Percentiles rank a stretch among this genome's conserved stretches.
Conservation (phyloP, 2,329 filamentous ascomycete species). For the Cercospora citrullina region DNA sequence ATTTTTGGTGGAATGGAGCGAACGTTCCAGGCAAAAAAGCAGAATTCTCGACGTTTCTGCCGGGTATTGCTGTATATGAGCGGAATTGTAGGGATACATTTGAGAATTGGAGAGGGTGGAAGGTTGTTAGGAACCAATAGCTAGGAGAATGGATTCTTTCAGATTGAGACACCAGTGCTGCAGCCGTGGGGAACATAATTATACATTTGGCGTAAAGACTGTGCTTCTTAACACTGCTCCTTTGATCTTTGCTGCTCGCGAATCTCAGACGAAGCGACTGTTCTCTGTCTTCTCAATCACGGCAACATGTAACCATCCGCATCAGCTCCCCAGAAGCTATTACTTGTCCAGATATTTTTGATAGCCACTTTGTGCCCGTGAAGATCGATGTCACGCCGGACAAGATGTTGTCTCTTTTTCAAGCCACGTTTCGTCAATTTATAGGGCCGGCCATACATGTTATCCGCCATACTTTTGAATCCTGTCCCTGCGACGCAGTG, state of each 20-base stretch:
- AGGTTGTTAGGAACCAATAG: slow-evolving; percentile 23
- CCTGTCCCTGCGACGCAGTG: slow-evolving; percentile 36
- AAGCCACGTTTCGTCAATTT: slow-evolving; percentile 1
- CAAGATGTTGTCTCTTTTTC: slow-evolving; percentile 20
- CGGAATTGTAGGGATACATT: slow-evolving; percentile 43
- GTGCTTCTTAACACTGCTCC: background rate
- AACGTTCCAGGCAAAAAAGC: slow-evolving; percentile 47
- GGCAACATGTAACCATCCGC: slow-evolving; percentile 11
- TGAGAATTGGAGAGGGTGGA: slow-evolving; percentile 38
- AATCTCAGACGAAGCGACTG: background rate
- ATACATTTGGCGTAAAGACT: background rate
- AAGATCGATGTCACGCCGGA: slow-evolving; percentile 29
- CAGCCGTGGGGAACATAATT: background rate
- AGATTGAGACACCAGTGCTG: background rate
- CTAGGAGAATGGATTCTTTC: too few relatives aligned
- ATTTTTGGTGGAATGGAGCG: slow-evolving; percentile 41
- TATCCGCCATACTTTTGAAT: background rate
- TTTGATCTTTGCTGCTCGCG: background rate
- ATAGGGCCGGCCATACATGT: slow-evolving; percentile 15
- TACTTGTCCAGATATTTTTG: slow-evolving; percentile 29
- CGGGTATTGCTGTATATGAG: slow-evolving; percentile 41
- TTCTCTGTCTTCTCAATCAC: background rate
- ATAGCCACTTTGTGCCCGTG: slow-evolving; percentile 25
- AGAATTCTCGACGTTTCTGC: slow-evolving; percentile 46
- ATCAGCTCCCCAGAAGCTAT: slow-evolving; percentile 25